Base-by-base conservation (phyloP, 2,329 filamentous ascomycete species). In the Lizonia empirigonia region DNA sequence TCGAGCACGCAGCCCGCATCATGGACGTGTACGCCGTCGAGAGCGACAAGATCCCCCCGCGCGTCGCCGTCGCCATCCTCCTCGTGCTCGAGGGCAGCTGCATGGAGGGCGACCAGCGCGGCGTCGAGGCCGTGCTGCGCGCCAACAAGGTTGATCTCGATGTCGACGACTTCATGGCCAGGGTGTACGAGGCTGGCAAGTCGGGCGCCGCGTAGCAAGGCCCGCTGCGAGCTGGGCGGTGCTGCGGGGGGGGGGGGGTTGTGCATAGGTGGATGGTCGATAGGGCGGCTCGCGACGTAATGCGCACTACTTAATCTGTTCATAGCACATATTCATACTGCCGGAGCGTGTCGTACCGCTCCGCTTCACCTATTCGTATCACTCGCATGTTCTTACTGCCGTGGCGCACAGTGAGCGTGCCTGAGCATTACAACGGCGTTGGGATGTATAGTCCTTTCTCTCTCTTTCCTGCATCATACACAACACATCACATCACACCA, bases 11-110 rank as follows among this genome's bases (percentile, higher is more conserved):
- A 4, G 83, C 85, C 1, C 78, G 90, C 2, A 73, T 94, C 10
- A 93, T 89, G 88, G 90, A 95, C 58, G 84, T 93, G 0, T 91
- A 90, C 60, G 85, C 89, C 3, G 91, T 95, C 58, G 90, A 95
- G 67, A 89, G 89, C 20, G 90, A 95, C 58, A 78, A 82, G 1
- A 78, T 89, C 1, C 76, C 92, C 0, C 82, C 93, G 6, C 78
- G 89, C 0, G 88, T 88, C 1, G 87, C 84, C 0, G 85, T 91
- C 0, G 90, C 87, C 0, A 76, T 89, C 15, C 71, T 94, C 16
- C 70, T 73, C 0, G 68, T 70, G 6, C 60, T 84, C 1, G 83
- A 86, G 64, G 73, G 74, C 9, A 78, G 47, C 16, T 68, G 64
- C 44, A 47, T 64, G 50, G 59, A 60, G 27, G 64, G 81, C 18